phyloP scores from a whole-genome alignment of 2,329 filamentous ascomycete genomes.

The Didymella keratinophila region DNA sequence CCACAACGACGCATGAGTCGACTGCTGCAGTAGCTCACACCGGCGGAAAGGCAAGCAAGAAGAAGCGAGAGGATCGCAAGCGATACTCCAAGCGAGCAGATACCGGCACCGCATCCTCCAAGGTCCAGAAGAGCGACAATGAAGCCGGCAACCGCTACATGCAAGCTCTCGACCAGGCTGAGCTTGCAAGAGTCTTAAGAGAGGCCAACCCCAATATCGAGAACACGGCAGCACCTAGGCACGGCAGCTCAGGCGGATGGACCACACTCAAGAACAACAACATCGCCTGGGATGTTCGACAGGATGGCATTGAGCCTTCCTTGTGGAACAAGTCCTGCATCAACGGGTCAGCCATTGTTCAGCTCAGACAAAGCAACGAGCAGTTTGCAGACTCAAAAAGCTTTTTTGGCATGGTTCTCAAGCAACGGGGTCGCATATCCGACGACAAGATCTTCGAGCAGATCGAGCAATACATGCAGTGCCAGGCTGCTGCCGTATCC shows the following conservation, averaged over 20 bases:
- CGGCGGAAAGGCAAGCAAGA: conserved; percentile 20
- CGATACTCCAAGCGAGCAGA: conserved; percentile 11
- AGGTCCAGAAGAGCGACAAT: conserved; percentile 20
- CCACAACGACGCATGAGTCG: conserved; percentile 1
- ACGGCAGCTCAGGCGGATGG: conserved; percentile 23
- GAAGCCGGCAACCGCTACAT: conserved; percentile 21
- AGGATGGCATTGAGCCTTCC: conserved; percentile 20
- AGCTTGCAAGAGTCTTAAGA: conserved; percentile 7
- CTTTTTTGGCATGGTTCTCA: background rate
- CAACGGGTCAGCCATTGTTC: conserved; percentile 16
- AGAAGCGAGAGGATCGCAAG: conserved; percentile 23
- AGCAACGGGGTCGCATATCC: background rate
- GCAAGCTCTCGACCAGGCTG: conserved; percentile 13
- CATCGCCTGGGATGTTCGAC: conserved; percentile 26
- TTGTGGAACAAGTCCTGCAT: conserved; percentile 26
- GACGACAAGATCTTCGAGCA: conserved; percentile 1
- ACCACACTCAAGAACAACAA: conserved; percentile 33
- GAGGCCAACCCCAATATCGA: conserved; percentile 23
- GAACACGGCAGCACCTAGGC: conserved; percentile 15
- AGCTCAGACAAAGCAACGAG: conserved; percentile 17
- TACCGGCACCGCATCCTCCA: conserved; percentile 4
- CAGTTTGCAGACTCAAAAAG: conserved; percentile 10
- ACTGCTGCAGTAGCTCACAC: conserved; percentile 5
- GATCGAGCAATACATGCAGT: background rate
- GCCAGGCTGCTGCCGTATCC: background rate